A percentile compares a stretch with the other conserved stretches of the same genome.
phyloP scores from a whole-genome alignment of 208 protist species.

The Wallacemonas sp. region DNA sequence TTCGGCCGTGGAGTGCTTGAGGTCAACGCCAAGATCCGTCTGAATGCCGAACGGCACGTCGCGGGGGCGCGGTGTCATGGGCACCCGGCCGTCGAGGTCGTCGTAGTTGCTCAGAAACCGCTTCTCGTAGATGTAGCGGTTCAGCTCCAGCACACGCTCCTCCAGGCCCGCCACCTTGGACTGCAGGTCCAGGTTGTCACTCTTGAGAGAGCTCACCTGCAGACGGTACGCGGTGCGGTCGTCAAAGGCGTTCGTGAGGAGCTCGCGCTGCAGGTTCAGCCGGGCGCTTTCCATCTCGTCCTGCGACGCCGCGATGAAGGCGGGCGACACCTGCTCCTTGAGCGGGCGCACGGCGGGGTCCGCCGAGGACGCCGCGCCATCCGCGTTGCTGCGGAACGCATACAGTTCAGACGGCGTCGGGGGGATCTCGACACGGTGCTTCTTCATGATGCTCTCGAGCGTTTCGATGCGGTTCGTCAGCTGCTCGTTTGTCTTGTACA shows the following conservation, averaged over 20 bases:
- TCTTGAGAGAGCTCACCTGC: slow-evolving; percentile 52
- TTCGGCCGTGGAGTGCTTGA: slow-evolving; percentile 58
- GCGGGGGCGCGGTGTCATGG: slow-evolving; percentile 65
- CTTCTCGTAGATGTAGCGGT: slow-evolving; percentile 75
- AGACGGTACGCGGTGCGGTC: slow-evolving; percentile 67
- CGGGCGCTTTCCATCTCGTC: slow-evolving; percentile 58
- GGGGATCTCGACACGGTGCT: slow-evolving; percentile 64
- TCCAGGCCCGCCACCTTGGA: slow-evolving; percentile 40
- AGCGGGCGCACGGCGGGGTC: slow-evolving; percentile 9
- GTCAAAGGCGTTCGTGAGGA: slow-evolving; percentile 73
- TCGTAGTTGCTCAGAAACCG: slow-evolving; percentile 37
- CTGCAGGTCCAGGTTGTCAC: slow-evolving; percentile 48
- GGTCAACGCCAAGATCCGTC: slow-evolving; percentile 73
- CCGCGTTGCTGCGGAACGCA: slow-evolving; percentile 36
- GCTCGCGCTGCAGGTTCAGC: slow-evolving; percentile 63
- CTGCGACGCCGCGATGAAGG: slow-evolving; percentile 61
- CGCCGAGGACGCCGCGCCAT: not conserved
- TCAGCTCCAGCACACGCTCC: slow-evolving; percentile 45
- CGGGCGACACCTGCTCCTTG: slow-evolving; percentile 31
- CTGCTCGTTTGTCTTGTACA: slow-evolving; percentile 70
- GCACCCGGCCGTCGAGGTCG: slow-evolving; percentile 14
- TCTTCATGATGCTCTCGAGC: slow-evolving; percentile 44
- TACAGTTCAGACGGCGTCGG: slow-evolving; percentile 36
- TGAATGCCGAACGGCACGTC: slow-evolving; percentile 71
- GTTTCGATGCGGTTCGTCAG: slow-evolving; percentile 64